Evolutionary conservation across 129 eudicot genomes (phyloP), one percentile per base, ranked within the genome.

Genomic region (Tanacetum coccineum): DNA sequence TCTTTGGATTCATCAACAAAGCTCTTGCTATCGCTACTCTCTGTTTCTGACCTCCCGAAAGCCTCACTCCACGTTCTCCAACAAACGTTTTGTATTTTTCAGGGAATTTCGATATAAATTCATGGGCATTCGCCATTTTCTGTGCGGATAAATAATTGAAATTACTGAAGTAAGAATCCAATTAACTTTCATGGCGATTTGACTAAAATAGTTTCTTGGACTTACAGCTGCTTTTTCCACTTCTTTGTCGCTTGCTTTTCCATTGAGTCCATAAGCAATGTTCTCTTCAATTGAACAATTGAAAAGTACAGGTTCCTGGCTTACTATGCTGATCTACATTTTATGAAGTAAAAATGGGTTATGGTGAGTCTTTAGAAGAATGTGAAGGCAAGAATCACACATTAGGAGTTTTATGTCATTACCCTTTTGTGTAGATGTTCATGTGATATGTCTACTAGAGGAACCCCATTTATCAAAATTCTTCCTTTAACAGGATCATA

Each of bases 41-140:
- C 60, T 91, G 96, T 70, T 91, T 91, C 72, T 91, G 97, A 53
- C 97, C 97, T 20, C 97, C 97, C 1, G 95, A 91, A 49, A 91
- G 90, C 88, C 94, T 83, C 58, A 91, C 85, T 17, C 97, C 96
- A 20, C 96, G 88, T 80, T 87, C 97, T 49, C 97, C 97, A 71
- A 91, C 97, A 72, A 74, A 74, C 4, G 96, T 91, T 71, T 85
- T 79, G 73, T 87, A 91, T 48, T 88, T 88, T 48, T 91, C 97
- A 12, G 94, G 94, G 73, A 87, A 91, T 67, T 83, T 81, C 4
- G 87, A 83, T 44, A 91, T 60, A 39, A 91, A 91, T 13, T 91
- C 97, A 66, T 87, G 96, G 1, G 97, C 97, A 73, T 91, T 91
- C 14, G 97, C 97, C 97, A 91, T 87, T 87, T 83, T 91, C 97